Evolutionary conservation across 2,329 filamentous ascomycete species (phyloP), one percentile per base, ranked within the genome.

Genomic region (Penicillium expansum): DNA sequence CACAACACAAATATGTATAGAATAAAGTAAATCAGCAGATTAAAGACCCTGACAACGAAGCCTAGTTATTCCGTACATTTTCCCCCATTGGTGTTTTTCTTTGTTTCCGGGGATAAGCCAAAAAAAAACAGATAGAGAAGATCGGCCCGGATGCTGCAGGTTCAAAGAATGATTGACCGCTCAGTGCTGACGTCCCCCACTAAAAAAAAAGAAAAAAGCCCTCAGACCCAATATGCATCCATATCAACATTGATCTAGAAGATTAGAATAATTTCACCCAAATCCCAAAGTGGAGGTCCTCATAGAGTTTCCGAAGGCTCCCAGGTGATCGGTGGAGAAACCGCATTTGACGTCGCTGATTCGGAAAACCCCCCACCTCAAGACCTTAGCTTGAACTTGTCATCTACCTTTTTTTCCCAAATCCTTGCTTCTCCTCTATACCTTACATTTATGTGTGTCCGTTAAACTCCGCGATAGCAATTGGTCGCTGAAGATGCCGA

Each of bases 281-380:
- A 57, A 47, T 54, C 55, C 32, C 55, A 45, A 49, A 37, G 48
- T 52, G 62, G 55, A 48, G 51, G 55, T 59, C 60, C 41, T 41
- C 55, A 65, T 63, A 66, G 60, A 66, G 62, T 64, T 66, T 65
- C 63, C 63, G 57, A 60, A 66, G 62, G 56, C 58, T 63, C 57
- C 60, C 64, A 66, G 62, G 60, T 63, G 63, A 67, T 63, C 62
- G 62, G 69, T 71, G 69, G 69, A 71, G 68, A 59, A 62, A 67
- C 66, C 62, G 58, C 63, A 62, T 69, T 71, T 71, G 69, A 71
- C 68, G 65, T 71, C 62, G 66, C 66, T 65, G 67, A 69, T 57
- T 68, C 67, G 53, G 39, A 42, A 59, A 65, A n/a, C 30, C 65
- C 66, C 67, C 68, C 62, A 61, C 63, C 62, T 63, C 63, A 58